Base-by-base conservation (phyloP, 805 yeast species). In the Maudiozyma pseudohumilis region DNA sequence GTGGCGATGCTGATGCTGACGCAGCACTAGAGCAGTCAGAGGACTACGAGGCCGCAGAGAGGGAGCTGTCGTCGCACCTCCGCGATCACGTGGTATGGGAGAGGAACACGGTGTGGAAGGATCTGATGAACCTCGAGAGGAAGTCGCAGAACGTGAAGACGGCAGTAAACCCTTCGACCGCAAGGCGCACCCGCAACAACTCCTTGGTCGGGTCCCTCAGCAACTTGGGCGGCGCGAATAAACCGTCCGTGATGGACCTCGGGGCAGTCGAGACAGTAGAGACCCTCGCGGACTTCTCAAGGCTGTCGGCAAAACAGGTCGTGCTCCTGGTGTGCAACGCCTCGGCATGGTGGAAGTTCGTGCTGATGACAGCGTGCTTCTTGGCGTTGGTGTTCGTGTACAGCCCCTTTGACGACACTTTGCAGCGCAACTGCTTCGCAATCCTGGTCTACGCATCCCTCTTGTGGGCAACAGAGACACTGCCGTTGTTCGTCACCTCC, bases 51-150 rank as follows among this genome's bases (percentile, higher is more conserved):
- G 41, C 35, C 31, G 82, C 88, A 0, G 64, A 63, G 37, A 50
- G 55, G 29, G 75, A 69, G 59, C 59, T 77, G 30, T 61, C 69
- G 38, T 52, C 73, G 41, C 71, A 75, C 63, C 62, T 89, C 45
- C 70, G 96, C 45, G 98, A 89, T 51, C 94, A 89, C 58, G 83
- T 89, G 25, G 95, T 88, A 15, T 89, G 96, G 94, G 97, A 89
- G 62, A 73, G 98, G 59, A 87, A 87, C 57, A 89, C 96, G 0
- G 96, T 89, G 21, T 89, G 98, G 98, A 79, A 92, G 55, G 96
- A 89, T 59, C 79, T 89, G 80, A 80, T 89, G 55, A 89, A 92
- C 17, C 61, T 88, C 49, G 96, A 88, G 56, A 72, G 95, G 48
- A 83, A 83, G 50, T 68, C 88, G 1, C 89, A 87, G 50, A 86